These are phyloP conservation scores for Amanita rubescens DNA, from an alignment of 768 basidiomycete species.

Conservation along the genomic window DNA sequence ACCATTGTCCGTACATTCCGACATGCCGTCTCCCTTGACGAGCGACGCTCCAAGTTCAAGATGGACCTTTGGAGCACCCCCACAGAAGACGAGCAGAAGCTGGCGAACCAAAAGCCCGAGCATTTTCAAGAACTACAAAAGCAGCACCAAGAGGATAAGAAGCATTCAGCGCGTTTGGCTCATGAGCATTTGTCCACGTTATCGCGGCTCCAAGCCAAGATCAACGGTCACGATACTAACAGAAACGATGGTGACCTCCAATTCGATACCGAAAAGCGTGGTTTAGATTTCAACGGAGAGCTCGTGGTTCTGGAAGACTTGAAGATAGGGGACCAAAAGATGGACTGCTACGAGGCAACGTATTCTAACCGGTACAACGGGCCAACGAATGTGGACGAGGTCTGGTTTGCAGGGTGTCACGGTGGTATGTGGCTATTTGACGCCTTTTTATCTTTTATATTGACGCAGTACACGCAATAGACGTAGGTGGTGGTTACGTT, in stretches of 20 bases:
- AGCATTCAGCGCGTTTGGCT: not conserved
- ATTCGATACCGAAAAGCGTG: not conserved
- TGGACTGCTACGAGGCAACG: conserved; percentile 25
- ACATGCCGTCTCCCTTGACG: conserved; percentile 58
- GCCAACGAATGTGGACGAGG: conserved; percentile 46
- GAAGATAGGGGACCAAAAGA: conserved; percentile 16
- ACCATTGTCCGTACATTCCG: conserved; percentile 51
- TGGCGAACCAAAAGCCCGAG: conserved; percentile 8
- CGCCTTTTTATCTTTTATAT: not conserved
- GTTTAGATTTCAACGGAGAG: not conserved
- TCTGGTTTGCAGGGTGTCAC: conserved; percentile 60
- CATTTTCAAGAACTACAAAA: not conserved
- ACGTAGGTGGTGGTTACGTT: conserved; percentile 54
- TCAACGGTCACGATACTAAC: too few relatives aligned
- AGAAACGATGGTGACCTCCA: not conserved
- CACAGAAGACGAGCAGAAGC: conserved; percentile 18
- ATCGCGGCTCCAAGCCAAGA: too few relatives aligned
- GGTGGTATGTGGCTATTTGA: conserved; percentile 24
- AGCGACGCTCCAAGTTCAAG: conserved; percentile 54
- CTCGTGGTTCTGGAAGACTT: conserved; percentile 13
- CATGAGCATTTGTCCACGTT: not conserved
- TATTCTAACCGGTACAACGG: conserved; percentile 16
- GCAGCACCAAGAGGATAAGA: not conserved
- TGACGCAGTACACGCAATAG: conserved; percentile 15
- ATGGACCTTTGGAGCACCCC: conserved; percentile 42